phyloP scores from a whole-genome alignment of 106 monocot species.

The Acanthochlamys bracteata region DNA sequence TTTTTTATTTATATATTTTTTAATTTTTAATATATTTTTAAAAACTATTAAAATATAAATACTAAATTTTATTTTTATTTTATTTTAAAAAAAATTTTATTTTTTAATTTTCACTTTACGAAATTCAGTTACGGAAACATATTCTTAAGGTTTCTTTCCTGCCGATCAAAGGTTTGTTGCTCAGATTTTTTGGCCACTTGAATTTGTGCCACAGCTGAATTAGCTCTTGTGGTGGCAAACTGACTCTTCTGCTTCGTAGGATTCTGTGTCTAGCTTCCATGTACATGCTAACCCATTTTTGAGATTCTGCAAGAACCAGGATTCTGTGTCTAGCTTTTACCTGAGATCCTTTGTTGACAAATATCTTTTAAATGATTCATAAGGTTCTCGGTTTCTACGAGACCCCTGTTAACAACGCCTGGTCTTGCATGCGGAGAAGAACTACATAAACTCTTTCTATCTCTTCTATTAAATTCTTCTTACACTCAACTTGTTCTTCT shows the following conservation, averaged over 20 bases:
- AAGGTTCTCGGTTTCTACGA: slow-evolving; percentile 40
- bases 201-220: slow-evolving; percentile 35
- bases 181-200: slow-evolving; percentile 50
- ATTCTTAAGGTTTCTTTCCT: slow-evolving; percentile 35
- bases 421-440: slow-evolving; percentile 3
- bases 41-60: too few relatives aligned
- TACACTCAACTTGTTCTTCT: too few relatives aligned
- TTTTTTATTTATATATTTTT: too few relatives aligned
- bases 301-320: slow-evolving; percentile 18
- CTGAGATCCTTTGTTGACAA: slow-evolving; percentile 22
- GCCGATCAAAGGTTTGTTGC: slow-evolving; percentile 18
- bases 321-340: slow-evolving; percentile 28
- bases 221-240: slow-evolving; percentile 36
- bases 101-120: too few relatives aligned
- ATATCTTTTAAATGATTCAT: slow-evolving; percentile 35
- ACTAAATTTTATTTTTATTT: too few relatives aligned
- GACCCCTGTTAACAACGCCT: slow-evolving; percentile 2
- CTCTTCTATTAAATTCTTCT: neutral
- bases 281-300: slow-evolving; percentile 32
- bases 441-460: neutral
- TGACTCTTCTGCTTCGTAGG: slow-evolving; percentile 56
- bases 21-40: too few relatives aligned
- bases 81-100: too few relatives aligned
- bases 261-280: slow-evolving; percentile 43
- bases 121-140: too few relatives aligned